Evolutionary conservation across 352 stramenopile species (phyloP), one percentile per base, ranked within the genome.

Genomic region (Globisporangium yorkense): DNA sequence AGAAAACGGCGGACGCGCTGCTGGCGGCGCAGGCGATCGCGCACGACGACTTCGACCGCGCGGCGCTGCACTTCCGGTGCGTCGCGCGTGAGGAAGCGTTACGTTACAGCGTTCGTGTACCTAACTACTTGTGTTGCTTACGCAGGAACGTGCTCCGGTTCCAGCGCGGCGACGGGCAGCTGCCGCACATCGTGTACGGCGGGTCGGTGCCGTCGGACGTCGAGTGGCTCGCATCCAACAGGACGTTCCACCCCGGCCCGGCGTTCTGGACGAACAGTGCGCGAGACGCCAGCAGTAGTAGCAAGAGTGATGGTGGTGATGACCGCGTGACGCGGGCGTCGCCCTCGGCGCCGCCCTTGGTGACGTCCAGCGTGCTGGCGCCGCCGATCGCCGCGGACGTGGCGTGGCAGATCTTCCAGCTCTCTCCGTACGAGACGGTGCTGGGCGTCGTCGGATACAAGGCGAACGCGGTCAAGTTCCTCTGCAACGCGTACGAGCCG

Each of bases 361-460:
- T 79, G 1, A 65, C 72, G 5, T 89, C 84, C 1, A 86, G 71
- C 5, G 67, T 94, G 43, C 68, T 85, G 9, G 81, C 83, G 15
- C 81, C 85, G 35, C 85, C 85, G 2, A 75, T 93, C 46, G 83
- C 76, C 27, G 80, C 77, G 6, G 81, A 94, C 48, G 75, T 91
- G 9, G 85, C 70, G n/a, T 89, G 81, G 77, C 75, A 92, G 54
- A 88, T 94, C 51, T 94, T 91, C 59, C 75, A 77, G 7, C 62
- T 94, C n/a, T 76, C 83, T 8, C 85, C 85, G 33, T 87, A 88
- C 48, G 85, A 94, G 47, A 87, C 76, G 0, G 68, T 70, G 35
- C 66, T 94, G 47, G 82, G 80, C 12, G 75, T 80, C 5, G 73
- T 80, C 2, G 68, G 66, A 15, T 80, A 88, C 68, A 72, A 67